Evolutionary conservation across 2,329 filamentous ascomycete genomes (phyloP).

Genomic region (Paradendryphiella salina): DNA sequence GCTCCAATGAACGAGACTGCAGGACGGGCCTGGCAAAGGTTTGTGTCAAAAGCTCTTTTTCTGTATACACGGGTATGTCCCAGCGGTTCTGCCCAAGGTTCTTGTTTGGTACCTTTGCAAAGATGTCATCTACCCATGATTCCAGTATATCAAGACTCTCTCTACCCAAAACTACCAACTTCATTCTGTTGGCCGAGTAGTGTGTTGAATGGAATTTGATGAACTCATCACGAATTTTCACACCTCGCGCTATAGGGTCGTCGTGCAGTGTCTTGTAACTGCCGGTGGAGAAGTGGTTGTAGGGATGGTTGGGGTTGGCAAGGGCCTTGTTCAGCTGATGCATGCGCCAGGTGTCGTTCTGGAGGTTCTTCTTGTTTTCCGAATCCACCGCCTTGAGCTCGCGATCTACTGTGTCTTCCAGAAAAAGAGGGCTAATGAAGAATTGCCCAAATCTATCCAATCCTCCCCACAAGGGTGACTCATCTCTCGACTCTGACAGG

Average conservation of each 20-base stretch:
- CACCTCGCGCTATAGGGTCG: slow-evolving; percentile 73
- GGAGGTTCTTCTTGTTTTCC: slow-evolving; percentile 96
- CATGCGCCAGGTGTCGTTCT: slow-evolving; percentile 85
- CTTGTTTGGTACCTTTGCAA: slow-evolving; percentile 81
- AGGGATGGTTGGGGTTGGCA: slow-evolving; percentile 86
- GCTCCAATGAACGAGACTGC: slow-evolving; percentile 77
- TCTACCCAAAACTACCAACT: slow-evolving; percentile 80
- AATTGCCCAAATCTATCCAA: slow-evolving; percentile 93
- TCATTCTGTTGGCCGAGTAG: slow-evolving; percentile 94
- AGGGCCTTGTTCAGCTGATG: slow-evolving; percentile 85
- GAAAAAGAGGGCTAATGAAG: slow-evolving; percentile 85
- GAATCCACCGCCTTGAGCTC: slow-evolving; percentile 90
- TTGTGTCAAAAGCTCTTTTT: slow-evolving; percentile 67
- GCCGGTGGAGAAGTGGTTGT: slow-evolving; percentile 88
- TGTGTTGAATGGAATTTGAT: slow-evolving; percentile 88
- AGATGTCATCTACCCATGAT: slow-evolving; percentile 80
- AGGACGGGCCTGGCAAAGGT: slow-evolving; percentile 90
- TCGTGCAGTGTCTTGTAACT: slow-evolving; percentile 86
- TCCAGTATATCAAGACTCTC: slow-evolving; percentile 82
- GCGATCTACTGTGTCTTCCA: slow-evolving; percentile 80
- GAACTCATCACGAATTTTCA: slow-evolving; percentile 87
- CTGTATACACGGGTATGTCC: slow-evolving; percentile 65
- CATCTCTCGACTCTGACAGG: slow-evolving; percentile 43
- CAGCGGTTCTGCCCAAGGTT: slow-evolving; percentile 69
- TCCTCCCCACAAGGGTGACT: slow-evolving; percentile 74